Base-by-base conservation (phyloP, 768 basidiomycete genomes). In the Phylloporus rhodoxanthus region DNA sequence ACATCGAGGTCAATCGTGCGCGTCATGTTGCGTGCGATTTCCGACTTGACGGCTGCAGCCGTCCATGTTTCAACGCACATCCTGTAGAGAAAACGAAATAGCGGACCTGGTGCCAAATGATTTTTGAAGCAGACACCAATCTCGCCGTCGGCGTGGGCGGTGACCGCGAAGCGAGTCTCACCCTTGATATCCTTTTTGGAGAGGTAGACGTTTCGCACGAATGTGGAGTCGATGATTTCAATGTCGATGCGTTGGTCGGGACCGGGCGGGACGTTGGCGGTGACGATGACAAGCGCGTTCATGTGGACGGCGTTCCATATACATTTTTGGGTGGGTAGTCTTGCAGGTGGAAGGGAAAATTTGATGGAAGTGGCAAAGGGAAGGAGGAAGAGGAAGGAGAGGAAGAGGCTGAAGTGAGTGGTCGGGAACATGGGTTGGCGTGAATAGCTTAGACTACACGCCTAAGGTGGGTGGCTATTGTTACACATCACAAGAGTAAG, bases 81-180 rank as follows among this genome's bases (percentile, higher is more conserved):
- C 11, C 29, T 13, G 10, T 20, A 4, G 4, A 11, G 28, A 29
- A 17, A 40, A 4, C 42, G 34, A n/a, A 10, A 34, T 9, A 26
- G 57, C 55, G 11, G 3, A 93, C 94, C 77, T 44, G 76, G 70
- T 45, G 87, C 83, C 48, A 93, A 60, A 44, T 79, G 72, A 64
- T 98, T 97, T 70, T 75, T 85, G 68, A 99, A 82, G 73, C 95
- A 99, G 5, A 98, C 93, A 0, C 96, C 96, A 9, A 99, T 82
- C 64, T 99, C 91, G 5, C 90, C 94, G 40, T 94, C 89, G 29
- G 82, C 79, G 68, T 97, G 96, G 9, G 92, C 85, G 3, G 95
- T 99, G 55, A 99, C 78, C 9, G 95, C 95, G 52, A 99, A 75
- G 61, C 95, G 77, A 15, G 93, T 89, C 75, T 99, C 95, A 6